phyloP scores from a whole-genome alignment of 2,329 filamentous ascomycete species.

The Venturia aucupariae region DNA sequence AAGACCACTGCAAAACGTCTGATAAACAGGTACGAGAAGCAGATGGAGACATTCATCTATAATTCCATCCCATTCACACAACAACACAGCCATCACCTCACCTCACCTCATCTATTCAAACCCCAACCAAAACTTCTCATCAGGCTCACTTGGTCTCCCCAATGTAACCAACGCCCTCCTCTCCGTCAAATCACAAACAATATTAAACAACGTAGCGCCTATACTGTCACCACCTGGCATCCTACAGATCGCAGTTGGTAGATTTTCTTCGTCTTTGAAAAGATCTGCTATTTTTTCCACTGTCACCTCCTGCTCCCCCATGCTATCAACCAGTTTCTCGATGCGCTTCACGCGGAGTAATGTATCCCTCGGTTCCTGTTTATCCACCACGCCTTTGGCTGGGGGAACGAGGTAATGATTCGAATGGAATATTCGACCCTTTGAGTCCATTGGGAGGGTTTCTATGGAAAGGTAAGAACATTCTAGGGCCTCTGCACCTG shows the following conservation, averaged over 20 bases:
- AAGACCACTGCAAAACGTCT: no score
- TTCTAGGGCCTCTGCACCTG: constrained; percentile 41
- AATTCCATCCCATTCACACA: no score
- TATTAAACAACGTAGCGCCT: constrained; percentile 28
- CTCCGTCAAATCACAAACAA: constrained; percentile 29
- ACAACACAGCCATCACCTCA: no score
- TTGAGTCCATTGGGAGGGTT: constrained; percentile 26
- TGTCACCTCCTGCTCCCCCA: constrained; percentile 18
- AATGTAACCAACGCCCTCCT: constrained; percentile 23
- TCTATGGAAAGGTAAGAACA: constrained; percentile 30
- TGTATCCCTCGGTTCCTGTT: constrained; percentile 35
- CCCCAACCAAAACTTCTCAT: constrained; percentile 17
- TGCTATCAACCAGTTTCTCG: constrained; percentile 22
- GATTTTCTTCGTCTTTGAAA: constrained; percentile 29
- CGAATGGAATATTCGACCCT: constrained; percentile 31
- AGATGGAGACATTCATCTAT: no score
- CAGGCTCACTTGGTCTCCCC: constrained; percentile 25
- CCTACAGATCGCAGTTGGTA: constrained; percentile 24
- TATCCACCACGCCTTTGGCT: constrained; percentile 28
- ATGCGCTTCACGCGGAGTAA: constrained; percentile 29
- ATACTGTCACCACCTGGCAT: constrained; percentile 19
- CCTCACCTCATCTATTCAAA: constrained; percentile 18
- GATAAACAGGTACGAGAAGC: no score
- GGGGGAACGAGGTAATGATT: constrained; percentile 37
- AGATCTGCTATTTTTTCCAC: constrained; percentile 24